Evolutionary conservation across 2,329 filamentous ascomycete species (phyloP).

Genomic region (Fusarium falciforme): DNA sequence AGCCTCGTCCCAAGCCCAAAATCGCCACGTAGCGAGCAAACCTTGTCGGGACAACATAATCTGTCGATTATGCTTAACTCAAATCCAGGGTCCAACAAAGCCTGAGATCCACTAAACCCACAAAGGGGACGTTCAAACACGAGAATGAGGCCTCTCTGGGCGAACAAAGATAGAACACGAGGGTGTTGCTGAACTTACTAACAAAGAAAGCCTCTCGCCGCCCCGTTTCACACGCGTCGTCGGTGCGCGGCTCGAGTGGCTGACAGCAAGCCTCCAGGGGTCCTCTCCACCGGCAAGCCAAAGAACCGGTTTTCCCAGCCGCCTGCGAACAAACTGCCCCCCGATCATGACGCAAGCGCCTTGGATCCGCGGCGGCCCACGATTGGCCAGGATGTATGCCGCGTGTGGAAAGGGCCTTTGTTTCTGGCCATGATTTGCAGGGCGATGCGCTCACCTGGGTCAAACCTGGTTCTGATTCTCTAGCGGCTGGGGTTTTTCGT

Average conservation of each 20-base stretch:
- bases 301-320: constrained; percentile 35
- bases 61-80: not conserved
- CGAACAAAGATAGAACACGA: constrained; percentile 23
- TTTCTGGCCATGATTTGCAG: constrained; percentile 39
- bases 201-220: not conserved
- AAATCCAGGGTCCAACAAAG: constrained; percentile 27
- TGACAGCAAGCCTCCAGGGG: constrained; percentile 13
- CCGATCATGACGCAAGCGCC: constrained; percentile 36
- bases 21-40: not conserved
- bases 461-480: constrained; percentile 22
- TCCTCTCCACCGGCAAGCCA: constrained; percentile 8
- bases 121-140: constrained; percentile 8
- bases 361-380: constrained; percentile 10
- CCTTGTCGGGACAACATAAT: not conserved
- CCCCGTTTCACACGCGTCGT: constrained; percentile 31
- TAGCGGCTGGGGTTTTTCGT: constrained; percentile 12
- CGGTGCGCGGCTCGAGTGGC: constrained; percentile 24
- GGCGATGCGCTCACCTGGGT: constrained; percentile 33
- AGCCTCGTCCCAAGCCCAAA: not conserved
- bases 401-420: constrained; percentile 9
- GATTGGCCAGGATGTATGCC: not conserved
- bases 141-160: constrained; percentile 30
- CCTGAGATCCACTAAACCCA: not conserved
- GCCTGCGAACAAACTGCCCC: not conserved
- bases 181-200: not conserved